phyloP scores from a whole-genome alignment of 176 grass and related monocot species.

The Poa annua region DNA sequence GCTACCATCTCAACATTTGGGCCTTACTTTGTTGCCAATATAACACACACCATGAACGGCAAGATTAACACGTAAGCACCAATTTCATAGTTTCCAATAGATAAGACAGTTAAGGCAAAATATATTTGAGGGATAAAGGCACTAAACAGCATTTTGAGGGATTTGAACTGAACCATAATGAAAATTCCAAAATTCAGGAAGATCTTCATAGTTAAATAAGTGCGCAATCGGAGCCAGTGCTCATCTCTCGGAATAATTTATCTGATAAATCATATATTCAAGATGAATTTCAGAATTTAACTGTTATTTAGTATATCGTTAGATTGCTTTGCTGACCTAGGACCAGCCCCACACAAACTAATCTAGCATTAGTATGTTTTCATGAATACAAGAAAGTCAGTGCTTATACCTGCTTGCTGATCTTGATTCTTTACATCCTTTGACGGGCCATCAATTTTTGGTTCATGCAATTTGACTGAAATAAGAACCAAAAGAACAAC shows the following conservation, averaged over 20 bases:
- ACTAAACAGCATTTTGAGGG: background rate
- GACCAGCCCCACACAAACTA: background rate
- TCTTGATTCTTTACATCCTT: background rate
- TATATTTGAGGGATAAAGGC: background rate
- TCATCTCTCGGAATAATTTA: background rate
- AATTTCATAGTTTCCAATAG: background rate
- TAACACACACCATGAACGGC: background rate
- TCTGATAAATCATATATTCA: background rate
- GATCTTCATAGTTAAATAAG: background rate
- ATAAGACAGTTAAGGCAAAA: background rate
- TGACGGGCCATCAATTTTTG: background rate
- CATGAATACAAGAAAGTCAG: background rate
- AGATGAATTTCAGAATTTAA: background rate
- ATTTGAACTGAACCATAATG: background rate
- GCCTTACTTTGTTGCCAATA: background rate
- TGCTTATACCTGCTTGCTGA: background rate
- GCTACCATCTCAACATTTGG: background rate
- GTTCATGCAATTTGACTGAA: slow-evolving; percentile 13
- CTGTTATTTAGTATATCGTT: background rate
- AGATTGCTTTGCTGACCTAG: background rate
- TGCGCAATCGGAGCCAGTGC: background rate
- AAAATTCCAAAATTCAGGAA: background rate
- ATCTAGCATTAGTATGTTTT: background rate
- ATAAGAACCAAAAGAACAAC: background rate
- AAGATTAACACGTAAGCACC: background rate